These are phyloP conservation scores for Elaeis guineensis DNA, from an alignment of 176 grass and related monocot genomes.

Conservation along the genomic window DNA sequence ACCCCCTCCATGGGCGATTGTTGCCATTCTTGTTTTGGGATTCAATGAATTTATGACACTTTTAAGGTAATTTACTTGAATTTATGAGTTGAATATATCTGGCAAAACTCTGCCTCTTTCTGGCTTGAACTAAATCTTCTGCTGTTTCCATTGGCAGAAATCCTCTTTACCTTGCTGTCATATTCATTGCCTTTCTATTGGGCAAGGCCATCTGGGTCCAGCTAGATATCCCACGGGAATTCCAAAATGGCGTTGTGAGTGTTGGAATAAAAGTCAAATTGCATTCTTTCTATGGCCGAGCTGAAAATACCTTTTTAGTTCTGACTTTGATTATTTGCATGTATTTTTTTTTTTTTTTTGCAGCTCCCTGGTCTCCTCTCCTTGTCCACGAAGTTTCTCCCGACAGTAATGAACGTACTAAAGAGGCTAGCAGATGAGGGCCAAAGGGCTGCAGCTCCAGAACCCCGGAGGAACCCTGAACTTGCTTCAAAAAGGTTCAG, in stretches of 20 bases:
- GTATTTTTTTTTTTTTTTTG: neutral
- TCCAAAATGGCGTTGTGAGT: slow-evolving; percentile 87
- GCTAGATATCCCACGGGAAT: slow-evolving; percentile 66
- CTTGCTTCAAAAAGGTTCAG: slow-evolving; percentile 44
- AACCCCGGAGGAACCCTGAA: slow-evolving; percentile 40
- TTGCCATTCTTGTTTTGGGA: slow-evolving; percentile 74
- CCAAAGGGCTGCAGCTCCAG: slow-evolving; percentile 38
- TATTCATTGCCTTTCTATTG: slow-evolving; percentile 79
- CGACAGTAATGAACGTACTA: slow-evolving; percentile 87
- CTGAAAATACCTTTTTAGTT: slow-evolving; percentile 6
- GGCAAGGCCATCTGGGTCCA: slow-evolving; percentile 95
- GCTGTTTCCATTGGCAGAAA: slow-evolving; percentile 50
- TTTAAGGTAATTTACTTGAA: slow-evolving; percentile 48
- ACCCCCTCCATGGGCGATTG: slow-evolving; percentile 97
- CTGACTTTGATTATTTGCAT: slow-evolving; percentile 1
- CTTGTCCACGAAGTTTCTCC: slow-evolving; percentile 90
- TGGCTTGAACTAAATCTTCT: slow-evolving; percentile 8
- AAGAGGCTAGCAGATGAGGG: slow-evolving; percentile 88
- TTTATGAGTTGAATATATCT: neutral
- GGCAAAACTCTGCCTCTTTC: neutral
- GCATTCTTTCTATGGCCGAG: too few species aligned
- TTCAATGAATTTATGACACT: slow-evolving; percentile 99
- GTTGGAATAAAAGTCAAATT: neutral
- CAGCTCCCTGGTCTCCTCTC: slow-evolving; percentile 85
- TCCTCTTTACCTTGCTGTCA: slow-evolving; percentile 55